Evolutionary conservation across 352 stramenopile genomes (phyloP).

Genomic region (Aphanomyces cochlioides): DNA sequence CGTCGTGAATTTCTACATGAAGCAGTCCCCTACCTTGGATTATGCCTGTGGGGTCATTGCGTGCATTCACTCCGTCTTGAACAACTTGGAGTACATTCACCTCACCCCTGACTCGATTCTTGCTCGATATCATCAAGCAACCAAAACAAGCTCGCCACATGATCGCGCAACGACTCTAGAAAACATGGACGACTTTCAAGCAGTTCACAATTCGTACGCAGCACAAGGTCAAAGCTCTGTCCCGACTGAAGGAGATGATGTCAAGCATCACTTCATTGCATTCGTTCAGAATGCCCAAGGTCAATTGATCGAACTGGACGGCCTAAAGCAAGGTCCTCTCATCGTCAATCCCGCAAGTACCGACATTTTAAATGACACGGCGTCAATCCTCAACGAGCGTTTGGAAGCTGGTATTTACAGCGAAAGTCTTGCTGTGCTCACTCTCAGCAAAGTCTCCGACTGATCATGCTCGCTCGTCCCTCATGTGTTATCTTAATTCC

Average conservation of each 20-base stretch:
- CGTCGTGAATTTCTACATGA: constrained; percentile 23
- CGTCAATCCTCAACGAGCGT: constrained; percentile 10
- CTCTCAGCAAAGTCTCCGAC: constrained; percentile 25
- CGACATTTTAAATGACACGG: constrained; percentile 18
- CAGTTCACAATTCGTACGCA: constrained; percentile 24
- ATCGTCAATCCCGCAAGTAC: constrained; percentile 13
- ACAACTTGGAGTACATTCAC: constrained; percentile 15
- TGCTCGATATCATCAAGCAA: constrained; percentile 14
- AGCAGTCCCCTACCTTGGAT: constrained; percentile 26
- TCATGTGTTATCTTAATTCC: no score
- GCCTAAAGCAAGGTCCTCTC: constrained; percentile 22
- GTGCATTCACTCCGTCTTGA: constrained; percentile 28
- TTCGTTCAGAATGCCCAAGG: constrained; percentile 21
- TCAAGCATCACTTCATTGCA: constrained; percentile 29
- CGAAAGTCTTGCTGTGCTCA: constrained; percentile 29
- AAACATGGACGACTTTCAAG: constrained; percentile 28
- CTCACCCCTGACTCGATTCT: constrained; percentile 25
- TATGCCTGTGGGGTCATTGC: constrained; percentile 30
- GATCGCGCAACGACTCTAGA: constrained; percentile 23
- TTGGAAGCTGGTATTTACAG: constrained; percentile 23
- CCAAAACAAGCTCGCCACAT: constrained; percentile 9
- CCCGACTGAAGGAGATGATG: constrained; percentile 15
- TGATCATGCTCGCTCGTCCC: neutral
- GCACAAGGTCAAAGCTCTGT: constrained; percentile 11
- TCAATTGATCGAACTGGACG: constrained; percentile 27